Base-by-base conservation (phyloP, 2,329 filamentous ascomycete species). In the Orbilia blumenaviensis region DNA sequence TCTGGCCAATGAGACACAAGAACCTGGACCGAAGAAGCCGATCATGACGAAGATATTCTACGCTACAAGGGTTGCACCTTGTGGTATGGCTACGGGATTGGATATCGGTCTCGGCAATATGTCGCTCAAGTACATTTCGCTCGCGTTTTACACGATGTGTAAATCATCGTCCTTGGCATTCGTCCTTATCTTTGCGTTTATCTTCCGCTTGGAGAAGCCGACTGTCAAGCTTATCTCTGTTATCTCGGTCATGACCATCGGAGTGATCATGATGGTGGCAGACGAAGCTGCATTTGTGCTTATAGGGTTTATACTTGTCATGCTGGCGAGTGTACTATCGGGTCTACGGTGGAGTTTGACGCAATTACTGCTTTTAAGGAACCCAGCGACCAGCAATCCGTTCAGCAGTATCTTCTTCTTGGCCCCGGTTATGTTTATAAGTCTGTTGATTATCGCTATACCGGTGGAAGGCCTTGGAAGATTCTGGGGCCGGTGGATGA, bases 281-380 rank as follows among this genome's bases (percentile, higher is more conserved):
- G 95, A 94, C 76, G 95, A 99, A 84, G 90, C 96, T 38, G 90
- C 93, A 58, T 99, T 99, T 84, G 89, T 93, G 80, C 86, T 91
- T 0, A 86, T 92, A 29, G 95, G 95, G 44, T 99, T 99, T 83
- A 84, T 93, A 52, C 90, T 99, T 78, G 92, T 98, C 84, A 98
- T 99, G 83, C 90, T 91, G 0, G 94, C 95, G 10, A 92, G 93
- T 62, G 95, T 96, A 84, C 97, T 97, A 82, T 97, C 93, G 1
- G 95, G 95, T 66, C 97, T 99, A 85, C 91, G 95, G 80, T 99
- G 95, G 95, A 92, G 89, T n/a, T 85, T 99, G n/a, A 98, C 95
- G 0, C 95, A 99, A 82, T 97, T 99, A 75, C 88, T 99, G 2
- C 88, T 99, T 5, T 88, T 98, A 27, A 91, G 94, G 79, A 96